A percentile compares a stretch with the other conserved stretches of the same genome.
phyloP scores from a whole-genome alignment of 345 rosid species.

The Eucalyptus cladocalyx region DNA sequence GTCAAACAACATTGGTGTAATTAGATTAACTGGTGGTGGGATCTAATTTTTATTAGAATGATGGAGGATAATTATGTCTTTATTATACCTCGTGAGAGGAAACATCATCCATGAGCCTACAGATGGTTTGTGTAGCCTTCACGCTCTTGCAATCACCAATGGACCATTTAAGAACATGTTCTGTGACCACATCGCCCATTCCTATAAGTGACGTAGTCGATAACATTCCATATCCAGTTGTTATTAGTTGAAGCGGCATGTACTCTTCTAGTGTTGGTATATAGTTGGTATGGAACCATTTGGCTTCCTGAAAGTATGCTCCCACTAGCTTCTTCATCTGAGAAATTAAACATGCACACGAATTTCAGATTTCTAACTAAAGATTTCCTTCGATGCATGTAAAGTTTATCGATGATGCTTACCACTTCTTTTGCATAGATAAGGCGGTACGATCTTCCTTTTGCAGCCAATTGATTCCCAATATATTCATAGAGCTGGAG shows the following conservation, averaged over 20 bases:
- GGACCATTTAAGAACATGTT: conserved; percentile 8
- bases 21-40: neutral
- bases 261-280: neutral
- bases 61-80: neutral
- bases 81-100: neutral
- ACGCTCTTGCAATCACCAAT: neutral
- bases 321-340: neutral
- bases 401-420: neutral
- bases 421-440: neutral
- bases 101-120: conserved; percentile 18
- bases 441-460: neutral
- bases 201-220: neutral
- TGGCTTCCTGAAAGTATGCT: neutral
- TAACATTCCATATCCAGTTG: neutral
- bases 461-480: neutral
- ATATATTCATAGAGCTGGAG: neutral
- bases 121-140: neutral
- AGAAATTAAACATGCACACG: neutral
- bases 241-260: neutral
- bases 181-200: conserved; percentile 1
- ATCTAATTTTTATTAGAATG: neutral
- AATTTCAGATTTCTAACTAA: neutral
- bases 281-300: neutral
- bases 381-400: neutral
- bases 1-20: neutral